Evolutionary conservation across 2,329 filamentous ascomycete genomes (phyloP), one percentile per base, ranked within the genome.

Genomic region (Talaromyces sp.): DNA sequence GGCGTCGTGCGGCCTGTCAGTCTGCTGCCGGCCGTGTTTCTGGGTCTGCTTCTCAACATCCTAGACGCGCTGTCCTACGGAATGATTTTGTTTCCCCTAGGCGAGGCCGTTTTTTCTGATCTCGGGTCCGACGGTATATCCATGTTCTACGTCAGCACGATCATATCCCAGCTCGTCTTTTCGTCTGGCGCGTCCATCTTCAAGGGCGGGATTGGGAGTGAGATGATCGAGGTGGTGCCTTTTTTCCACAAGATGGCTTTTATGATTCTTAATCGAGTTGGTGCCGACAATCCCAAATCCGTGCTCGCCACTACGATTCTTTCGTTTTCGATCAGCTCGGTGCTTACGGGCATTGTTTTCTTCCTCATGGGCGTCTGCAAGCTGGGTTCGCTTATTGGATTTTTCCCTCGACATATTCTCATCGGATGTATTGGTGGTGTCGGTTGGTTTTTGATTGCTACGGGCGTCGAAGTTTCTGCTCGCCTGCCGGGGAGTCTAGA

Each of bases 181-280:
- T 97, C 93, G 0, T 82, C 83, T 21, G 87, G 87, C 3, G 89
- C 91, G 0, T 97, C 93, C 69, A 87, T 91, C 35, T 99, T 99
- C 78, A 89, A 85, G 66, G 93, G 95, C 17, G 92, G 91, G 3
- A 87, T 99, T 62, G 95, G 95, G 5, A 98, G 95, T 2, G 95
- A 99, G 75, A 88, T 99, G 87, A 99, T 98, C 66, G 95, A 99
- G 77, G 93, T 98, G 1, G 93, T 99, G 0, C 95, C 93, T 0
- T 99, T 99, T 78, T 98, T 99, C 73, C 95, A 99, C 77, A 96
- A 93, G 70, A 99, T 99, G 93, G 93, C 95, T 0, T 87, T 88
- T 64, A 93, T 89, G 31, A 97, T 98, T 70, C 86, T 95, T 65
- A 80, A 81, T 14, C 81, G 84, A 50, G 87, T 99, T 65, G 91